Percentiles rank a stretch among this genome's conserved stretches.
phyloP scores from a whole-genome alignment of 257 asterid genomes.

The Solanum bulbocastanum region DNA sequence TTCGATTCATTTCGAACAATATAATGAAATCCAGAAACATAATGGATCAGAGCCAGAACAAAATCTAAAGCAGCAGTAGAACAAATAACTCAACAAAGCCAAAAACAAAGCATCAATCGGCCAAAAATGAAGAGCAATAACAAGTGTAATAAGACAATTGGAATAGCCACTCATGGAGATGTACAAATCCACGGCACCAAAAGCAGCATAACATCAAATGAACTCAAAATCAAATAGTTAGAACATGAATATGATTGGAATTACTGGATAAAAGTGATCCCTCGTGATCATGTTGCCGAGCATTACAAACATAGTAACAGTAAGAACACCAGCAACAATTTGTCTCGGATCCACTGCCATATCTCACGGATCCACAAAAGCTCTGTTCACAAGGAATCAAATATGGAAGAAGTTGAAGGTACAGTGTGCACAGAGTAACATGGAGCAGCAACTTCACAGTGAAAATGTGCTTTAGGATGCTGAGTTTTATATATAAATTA shows the following conservation, averaged over 20 bases:
- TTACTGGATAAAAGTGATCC: conserved; percentile 43
- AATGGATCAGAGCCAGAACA: neutral
- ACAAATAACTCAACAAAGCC: neutral
- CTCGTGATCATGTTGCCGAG: conserved; percentile 51
- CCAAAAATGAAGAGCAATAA: neutral
- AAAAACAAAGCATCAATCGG: neutral
- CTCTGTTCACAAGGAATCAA: neutral
- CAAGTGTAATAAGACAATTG: neutral
- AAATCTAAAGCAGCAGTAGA: neutral
- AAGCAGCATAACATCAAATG: neutral
- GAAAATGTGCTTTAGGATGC: neutral
- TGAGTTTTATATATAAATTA: neutral
- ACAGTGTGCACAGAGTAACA: neutral
- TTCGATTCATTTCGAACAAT: neutral
- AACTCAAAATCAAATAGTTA: neutral
- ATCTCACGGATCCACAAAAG: conserved; percentile 1
- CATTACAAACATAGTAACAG: conserved; percentile 51
- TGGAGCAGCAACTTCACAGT: neutral
- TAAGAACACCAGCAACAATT: conserved; percentile 36
- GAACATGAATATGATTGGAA: neutral
- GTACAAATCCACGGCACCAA: neutral
- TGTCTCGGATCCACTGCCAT: conserved; percentile 51
- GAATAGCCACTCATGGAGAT: neutral
- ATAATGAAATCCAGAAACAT: neutral
- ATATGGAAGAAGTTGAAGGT: neutral